Evolutionary conservation across 2,329 filamentous ascomycete genomes (phyloP), one percentile per base, ranked within the genome.

Genomic region (Moelleriella libera): DNA sequence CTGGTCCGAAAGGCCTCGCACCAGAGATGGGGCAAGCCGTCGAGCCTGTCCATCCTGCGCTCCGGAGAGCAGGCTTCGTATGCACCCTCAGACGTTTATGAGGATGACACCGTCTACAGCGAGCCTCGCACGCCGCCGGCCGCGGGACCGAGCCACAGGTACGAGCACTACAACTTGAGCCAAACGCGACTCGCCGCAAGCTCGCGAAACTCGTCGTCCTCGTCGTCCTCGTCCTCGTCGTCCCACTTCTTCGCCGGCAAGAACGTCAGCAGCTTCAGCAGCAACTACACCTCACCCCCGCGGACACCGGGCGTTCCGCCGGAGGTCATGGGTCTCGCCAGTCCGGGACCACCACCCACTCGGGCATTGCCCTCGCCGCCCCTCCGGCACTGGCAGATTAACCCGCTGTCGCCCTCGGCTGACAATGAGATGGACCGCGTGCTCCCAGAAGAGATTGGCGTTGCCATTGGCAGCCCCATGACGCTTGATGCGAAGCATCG

Each of bases 301-400:
- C 42, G 39, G 21, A 49, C 52, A 7, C 46, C 53, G 28, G 30
- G 30, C 3, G 21, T 45, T 5, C 49, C 53, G 1, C 48, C 52
- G 3, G 49, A 51, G n/a, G 48, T 57, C 43, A 47, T 51, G 41
- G 40, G 49, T 34, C 50, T 62, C 29, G 52, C 54, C n/a, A 57
- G 60, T 30, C 57, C 66, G 21, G 68, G 70, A 0, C 70, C 72
- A 0, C 70, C 71, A 0, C 71, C 72, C 0, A 68, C 52, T 5
- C 60, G 64, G n/a, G 67, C 68, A 3, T 62, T 74, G 3, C 68
- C 69, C 0, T 53, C 55, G 1, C 59, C 60, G 5, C 62, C 63
- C 6, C 29, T 43, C 14, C 45, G 45, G 32, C 14, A 37, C 14
- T 45, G 49, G 49, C 47, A 49, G 11, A 11, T 21, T 2, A 47